Conservation (phyloP, 2,329 filamentous ascomycete genomes). For the Fusarium falciforme region DNA sequence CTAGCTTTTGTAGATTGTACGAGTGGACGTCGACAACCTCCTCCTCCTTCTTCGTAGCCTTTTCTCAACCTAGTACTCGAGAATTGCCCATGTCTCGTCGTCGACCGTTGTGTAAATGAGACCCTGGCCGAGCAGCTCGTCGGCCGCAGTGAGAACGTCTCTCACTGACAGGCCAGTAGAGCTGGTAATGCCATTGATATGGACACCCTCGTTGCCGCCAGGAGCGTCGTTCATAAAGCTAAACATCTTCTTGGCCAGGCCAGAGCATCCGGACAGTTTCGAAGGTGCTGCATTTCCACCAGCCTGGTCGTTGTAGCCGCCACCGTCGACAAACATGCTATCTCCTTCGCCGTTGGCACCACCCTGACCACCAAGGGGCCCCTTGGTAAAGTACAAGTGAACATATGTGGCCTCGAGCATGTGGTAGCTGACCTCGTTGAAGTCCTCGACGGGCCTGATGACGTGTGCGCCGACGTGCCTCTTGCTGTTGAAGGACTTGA, state of each 20-base stretch:
- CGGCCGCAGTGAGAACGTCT: slow-evolving; percentile 81
- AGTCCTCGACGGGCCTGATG: slow-evolving; percentile 82
- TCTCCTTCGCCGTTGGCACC: slow-evolving; percentile 57
- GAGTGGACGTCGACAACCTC: slow-evolving; percentile 4
- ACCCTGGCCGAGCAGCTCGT: slow-evolving; percentile 80
- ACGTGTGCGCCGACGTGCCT: slow-evolving; percentile 83
- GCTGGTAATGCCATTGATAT: slow-evolving; percentile 80
- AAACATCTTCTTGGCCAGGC: slow-evolving; percentile 76
- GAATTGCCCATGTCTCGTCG: slow-evolving; percentile 89
- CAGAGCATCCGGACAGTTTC: slow-evolving; percentile 62
- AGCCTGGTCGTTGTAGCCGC: slow-evolving; percentile 52
- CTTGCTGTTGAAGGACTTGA: slow-evolving; percentile 88
- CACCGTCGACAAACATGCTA: slow-evolving; percentile 68
- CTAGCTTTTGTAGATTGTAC: slow-evolving; percentile 29
- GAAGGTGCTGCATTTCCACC: slow-evolving; percentile 50
- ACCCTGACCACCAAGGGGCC: slow-evolving; percentile 62
- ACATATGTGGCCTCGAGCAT: slow-evolving; percentile 89
- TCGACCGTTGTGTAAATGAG: slow-evolving; percentile 92
- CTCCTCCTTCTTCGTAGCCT: neutral
- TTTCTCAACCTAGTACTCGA: slow-evolving; percentile 67
- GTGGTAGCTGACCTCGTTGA: slow-evolving; percentile 95
- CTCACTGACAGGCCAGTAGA: slow-evolving; percentile 72
- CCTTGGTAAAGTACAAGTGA: slow-evolving; percentile 85
- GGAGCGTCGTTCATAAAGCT: slow-evolving; percentile 73
- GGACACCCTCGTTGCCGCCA: slow-evolving; percentile 84